Percentiles rank a stretch among this genome's conserved stretches.
Evolutionary conservation across 2,329 filamentous ascomycete genomes (phyloP).

Genomic region (Alternaria sp.): DNA sequence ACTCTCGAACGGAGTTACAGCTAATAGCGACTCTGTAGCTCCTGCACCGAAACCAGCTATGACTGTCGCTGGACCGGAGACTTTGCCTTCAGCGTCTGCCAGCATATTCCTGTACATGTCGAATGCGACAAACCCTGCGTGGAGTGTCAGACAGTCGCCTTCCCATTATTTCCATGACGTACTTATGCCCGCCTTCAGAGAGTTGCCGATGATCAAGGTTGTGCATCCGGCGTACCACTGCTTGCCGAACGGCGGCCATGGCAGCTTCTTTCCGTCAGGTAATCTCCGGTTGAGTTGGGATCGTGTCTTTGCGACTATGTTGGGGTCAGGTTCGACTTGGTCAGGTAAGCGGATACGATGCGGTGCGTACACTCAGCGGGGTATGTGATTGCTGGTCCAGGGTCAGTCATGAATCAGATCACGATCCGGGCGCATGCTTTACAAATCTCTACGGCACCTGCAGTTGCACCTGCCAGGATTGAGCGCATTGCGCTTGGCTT

Average conservation of each 20-base stretch:
- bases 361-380: constrained; percentile 79
- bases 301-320: constrained; percentile 86
- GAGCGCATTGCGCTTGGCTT: constrained; percentile 82
- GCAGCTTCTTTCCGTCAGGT: constrained; percentile 81
- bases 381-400: constrained; percentile 78
- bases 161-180: constrained; percentile 49
- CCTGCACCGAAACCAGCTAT: constrained; percentile 94
- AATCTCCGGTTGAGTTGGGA: constrained; percentile 89
- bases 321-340: constrained; percentile 15
- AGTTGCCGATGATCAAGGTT: constrained; percentile 95
- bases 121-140: constrained; percentile 85
- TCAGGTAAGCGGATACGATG: neutral
- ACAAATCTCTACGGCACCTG: constrained; percentile 94
- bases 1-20: constrained; percentile 95
- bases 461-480: constrained; percentile 89
- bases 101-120: constrained; percentile 90
- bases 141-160: constrained; percentile 4
- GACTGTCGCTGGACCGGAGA: constrained; percentile 88
- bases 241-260: constrained; percentile 89
- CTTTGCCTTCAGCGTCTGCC: constrained; percentile 81
- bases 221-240: constrained; percentile 99
- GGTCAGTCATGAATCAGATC: constrained; percentile 24
- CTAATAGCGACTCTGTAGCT: constrained; percentile 89
- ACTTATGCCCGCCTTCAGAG: constrained; percentile 94
- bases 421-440: constrained; percentile 31